Percentiles rank a stretch among this genome's conserved stretches.
Evolutionary conservation across 2,329 filamentous ascomycete genomes (phyloP).

Genomic region (Lasiodiplodia theobromae): DNA sequence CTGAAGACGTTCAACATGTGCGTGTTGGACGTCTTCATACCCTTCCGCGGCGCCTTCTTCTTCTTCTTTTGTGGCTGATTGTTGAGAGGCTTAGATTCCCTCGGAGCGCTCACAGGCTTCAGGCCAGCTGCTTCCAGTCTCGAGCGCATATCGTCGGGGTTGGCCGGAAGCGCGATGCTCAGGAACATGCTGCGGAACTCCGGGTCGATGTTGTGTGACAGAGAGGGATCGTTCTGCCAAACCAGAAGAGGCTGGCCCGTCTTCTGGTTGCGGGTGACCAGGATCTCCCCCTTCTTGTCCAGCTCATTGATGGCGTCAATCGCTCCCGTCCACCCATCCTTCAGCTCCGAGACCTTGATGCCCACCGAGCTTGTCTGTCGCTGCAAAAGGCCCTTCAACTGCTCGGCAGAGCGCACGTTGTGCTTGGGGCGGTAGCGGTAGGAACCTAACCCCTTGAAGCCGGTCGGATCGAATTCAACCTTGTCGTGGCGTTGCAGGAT

Average conservation of each 20-base stretch:
- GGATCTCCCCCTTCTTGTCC: constrained; percentile 77
- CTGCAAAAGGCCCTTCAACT: constrained; percentile 83
- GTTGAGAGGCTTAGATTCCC: constrained; percentile 57
- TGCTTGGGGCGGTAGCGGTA: constrained; percentile 87
- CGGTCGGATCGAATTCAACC: constrained; percentile 62
- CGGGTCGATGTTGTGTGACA: constrained; percentile 76
- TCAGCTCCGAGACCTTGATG: constrained; percentile 85
- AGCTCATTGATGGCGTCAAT: constrained; percentile 78
- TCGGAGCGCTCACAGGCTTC: constrained; percentile 84
- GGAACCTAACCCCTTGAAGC: constrained; percentile 73
- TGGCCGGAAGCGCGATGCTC: constrained; percentile 75
- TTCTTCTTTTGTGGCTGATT: constrained; percentile 63
- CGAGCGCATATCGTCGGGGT: constrained; percentile 76
- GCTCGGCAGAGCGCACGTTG: constrained; percentile 77
- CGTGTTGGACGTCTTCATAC: constrained; percentile 83
- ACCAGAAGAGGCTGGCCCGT: constrained; percentile 85
- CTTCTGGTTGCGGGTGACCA: constrained; percentile 91
- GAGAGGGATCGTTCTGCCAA: constrained; percentile 84
- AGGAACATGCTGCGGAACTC: constrained; percentile 88
- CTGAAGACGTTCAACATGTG: constrained; percentile 86
- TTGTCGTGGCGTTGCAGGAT: constrained; percentile 73
- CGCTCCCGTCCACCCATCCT: constrained; percentile 93
- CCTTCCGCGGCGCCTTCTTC: constrained; percentile 75
- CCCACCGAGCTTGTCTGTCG: constrained; percentile 80
- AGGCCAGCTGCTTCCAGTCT: constrained; percentile 79